Percentiles rank a stretch among this genome's conserved stretches.
phyloP scores from a whole-genome alignment of 176 grass and related monocot genomes.

The Tillandsia leiboldiana region DNA sequence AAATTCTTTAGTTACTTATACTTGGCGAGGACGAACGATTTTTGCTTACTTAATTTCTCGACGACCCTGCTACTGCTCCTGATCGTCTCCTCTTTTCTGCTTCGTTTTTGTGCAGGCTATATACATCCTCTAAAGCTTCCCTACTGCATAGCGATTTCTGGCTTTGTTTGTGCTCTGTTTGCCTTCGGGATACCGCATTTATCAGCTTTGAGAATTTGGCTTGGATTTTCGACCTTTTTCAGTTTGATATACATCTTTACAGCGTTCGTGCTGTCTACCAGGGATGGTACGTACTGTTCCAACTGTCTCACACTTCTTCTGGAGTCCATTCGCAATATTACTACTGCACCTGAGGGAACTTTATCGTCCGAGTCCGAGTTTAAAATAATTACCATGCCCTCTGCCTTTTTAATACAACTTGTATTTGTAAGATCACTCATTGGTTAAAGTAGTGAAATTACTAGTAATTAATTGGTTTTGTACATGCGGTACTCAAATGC shows the following conservation, averaged over 20 bases:
- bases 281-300: conserved; percentile 48
- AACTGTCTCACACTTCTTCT: background rate
- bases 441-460: too few relatives aligned
- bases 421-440: too few relatives aligned
- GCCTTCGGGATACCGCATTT: conserved; percentile 83
- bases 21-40: background rate
- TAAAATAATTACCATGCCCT: too few relatives aligned
- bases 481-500: too few relatives aligned
- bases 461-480: too few relatives aligned
- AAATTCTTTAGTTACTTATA: background rate
- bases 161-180: conserved; percentile 81
- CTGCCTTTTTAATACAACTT: too few relatives aligned
- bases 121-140: conserved; percentile 90
- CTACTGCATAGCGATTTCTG: conserved; percentile 80
- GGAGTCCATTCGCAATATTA: background rate
- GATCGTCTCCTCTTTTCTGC: background rate
- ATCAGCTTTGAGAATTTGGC: conserved; percentile 83
- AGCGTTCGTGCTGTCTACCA: conserved; percentile 58
- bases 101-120: conserved; percentile 41
- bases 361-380: too few relatives aligned
- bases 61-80: background rate
- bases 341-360: too few relatives aligned
- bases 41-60: background rate
- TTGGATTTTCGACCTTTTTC: conserved; percentile 87
- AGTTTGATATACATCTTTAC: conserved; percentile 69